Evolutionary conservation across 2,329 filamentous ascomycete genomes (phyloP), one percentile per base, ranked within the genome.

Genomic region (Endothia cerciana): DNA sequence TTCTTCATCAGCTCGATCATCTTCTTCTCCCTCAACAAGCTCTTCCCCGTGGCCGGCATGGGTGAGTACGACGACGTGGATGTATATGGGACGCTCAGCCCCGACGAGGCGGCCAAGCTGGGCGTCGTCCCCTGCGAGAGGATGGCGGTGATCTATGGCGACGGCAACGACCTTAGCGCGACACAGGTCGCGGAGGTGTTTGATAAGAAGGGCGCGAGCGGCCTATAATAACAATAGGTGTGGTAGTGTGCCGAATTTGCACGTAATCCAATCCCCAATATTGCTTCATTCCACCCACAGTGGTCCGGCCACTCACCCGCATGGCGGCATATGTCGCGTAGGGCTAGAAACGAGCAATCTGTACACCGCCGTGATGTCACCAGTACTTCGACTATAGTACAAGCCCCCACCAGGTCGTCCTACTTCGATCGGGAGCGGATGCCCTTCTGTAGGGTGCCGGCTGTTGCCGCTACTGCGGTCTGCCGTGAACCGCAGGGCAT

Each of bases 1-100:
- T 80, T 80, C 70, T 79, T 78, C 63, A 74, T 76, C 36, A 79
- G 77, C 41, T 70, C 60, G 0, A 65, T 55, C 4, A 65, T 74
- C 19, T 74, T 74, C 66, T 69, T 70, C 71, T 70, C 49, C 53
- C 72, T 66, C 17, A 83, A 81, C 64, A 67, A 74, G 19, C 17
- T 79, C 22, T 83, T 79, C 57, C 80, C 81, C 0, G 73, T 78
- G 2, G 49, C 62, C 1, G 76, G 77, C 10, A 72, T 80, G 70
- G 80, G 78, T 19, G 76, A 80, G 63, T 79, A 77, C 45, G 81
- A 84, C 60, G 72, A 77, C 4, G 69, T 77, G 8, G 81, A 83
- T 66, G 60, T 78, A 15, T 83, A 80, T 62, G 79, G 77, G 25
- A 82, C 80, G 0, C 83, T 83, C 64, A 81, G 80, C 0, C 65